These are phyloP conservation scores for Toxicodendron radicans DNA, from an alignment of 345 rosid genomes.

Conservation along the genomic window DNA sequence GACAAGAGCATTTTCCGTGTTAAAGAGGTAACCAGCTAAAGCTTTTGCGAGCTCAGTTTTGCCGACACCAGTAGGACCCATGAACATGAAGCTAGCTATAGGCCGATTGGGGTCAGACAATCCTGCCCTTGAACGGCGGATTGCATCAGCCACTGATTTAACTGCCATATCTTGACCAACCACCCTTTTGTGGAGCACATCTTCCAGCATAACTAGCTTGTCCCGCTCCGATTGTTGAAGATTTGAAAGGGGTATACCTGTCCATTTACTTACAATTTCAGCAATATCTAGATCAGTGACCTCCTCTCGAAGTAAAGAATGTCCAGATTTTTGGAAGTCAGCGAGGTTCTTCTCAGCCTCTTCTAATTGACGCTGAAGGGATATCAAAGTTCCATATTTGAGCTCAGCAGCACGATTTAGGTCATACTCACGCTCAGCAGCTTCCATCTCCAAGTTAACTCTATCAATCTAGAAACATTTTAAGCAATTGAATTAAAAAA, in stretches of 20 bases:
- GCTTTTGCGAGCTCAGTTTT: constrained; percentile 95
- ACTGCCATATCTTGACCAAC: constrained; percentile 96
- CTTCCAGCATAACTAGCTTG: constrained; percentile 70
- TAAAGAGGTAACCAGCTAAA: constrained; percentile 83
- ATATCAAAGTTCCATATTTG: constrained; percentile 77
- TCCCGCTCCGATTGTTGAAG: constrained; percentile 96
- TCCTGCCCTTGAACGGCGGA: constrained; percentile 94
- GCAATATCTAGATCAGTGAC: constrained; percentile 89
- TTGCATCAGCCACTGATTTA: constrained; percentile 92
- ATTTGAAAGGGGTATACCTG: constrained; percentile 93
- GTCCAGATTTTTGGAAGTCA: constrained; percentile 64
- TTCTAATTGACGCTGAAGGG: constrained; percentile 85
- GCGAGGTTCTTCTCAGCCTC: constrained; percentile 85
- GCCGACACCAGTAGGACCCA: constrained; percentile 99
- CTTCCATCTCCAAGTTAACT: constrained; percentile 89
- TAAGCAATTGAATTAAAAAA: constrained; percentile 18
- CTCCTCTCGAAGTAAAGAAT: constrained; percentile 83
- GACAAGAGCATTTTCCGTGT: constrained; percentile 89
- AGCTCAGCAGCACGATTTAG: constrained; percentile 90
- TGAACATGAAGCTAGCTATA: constrained; percentile 96
- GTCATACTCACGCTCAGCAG: constrained; percentile 92
- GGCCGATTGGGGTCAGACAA: constrained; percentile 94
- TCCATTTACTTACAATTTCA: constrained; percentile 96
- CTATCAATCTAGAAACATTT: constrained; percentile 68
- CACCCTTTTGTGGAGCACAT: constrained; percentile 88